These are phyloP conservation scores for Acrocalymma vagum DNA, from an alignment of 2,329 filamentous ascomycete species.

Conservation along the genomic window DNA sequence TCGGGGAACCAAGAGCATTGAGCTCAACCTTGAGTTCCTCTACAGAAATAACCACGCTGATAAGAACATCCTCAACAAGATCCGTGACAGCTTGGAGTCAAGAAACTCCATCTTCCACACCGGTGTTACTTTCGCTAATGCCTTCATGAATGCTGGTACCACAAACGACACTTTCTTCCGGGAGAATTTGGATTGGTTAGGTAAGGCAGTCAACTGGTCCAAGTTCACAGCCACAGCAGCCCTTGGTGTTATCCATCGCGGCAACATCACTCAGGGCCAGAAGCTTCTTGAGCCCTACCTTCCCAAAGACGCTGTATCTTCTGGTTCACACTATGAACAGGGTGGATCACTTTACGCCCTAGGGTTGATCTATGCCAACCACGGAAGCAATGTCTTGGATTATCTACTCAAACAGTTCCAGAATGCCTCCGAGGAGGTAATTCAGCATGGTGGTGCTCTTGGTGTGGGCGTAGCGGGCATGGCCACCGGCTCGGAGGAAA, in stretches of 20 bases:
- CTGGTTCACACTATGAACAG: slow-evolving; percentile 91
- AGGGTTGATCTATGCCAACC: slow-evolving; percentile 96
- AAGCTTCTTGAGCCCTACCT: slow-evolving; percentile 96
- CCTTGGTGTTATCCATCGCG: slow-evolving; percentile 93
- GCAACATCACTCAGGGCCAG: slow-evolving; percentile 90
- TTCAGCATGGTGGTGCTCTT: slow-evolving; percentile 94
- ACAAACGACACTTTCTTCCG: slow-evolving; percentile 99
- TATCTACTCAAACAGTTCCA: slow-evolving; percentile 80
- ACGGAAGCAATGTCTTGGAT: slow-evolving; percentile 87
- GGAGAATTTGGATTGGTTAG: slow-evolving; percentile 96
- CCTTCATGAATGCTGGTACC: slow-evolving; percentile 98
- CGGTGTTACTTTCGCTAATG: slow-evolving; percentile 95
- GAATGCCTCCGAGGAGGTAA: slow-evolving; percentile 84
- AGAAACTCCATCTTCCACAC: slow-evolving; percentile 99
- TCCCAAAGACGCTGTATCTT: slow-evolving; percentile 76
- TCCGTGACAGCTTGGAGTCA: slow-evolving; percentile 93
- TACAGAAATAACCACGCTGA: slow-evolving; percentile 96
- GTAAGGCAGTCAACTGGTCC: slow-evolving; percentile 99
- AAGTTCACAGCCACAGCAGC: slow-evolving; percentile 98
- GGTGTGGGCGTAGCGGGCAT: slow-evolving; percentile 97
- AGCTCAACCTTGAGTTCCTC: slow-evolving; percentile 94
- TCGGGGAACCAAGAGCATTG: slow-evolving; percentile 90
- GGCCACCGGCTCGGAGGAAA: slow-evolving; percentile 89
- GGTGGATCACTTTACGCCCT: slow-evolving; percentile 96
- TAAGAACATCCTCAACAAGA: slow-evolving; percentile 90